Conservation (phyloP, 495 filamentous ascomycete species). For the Podospora pseudopauciseta region DNA sequence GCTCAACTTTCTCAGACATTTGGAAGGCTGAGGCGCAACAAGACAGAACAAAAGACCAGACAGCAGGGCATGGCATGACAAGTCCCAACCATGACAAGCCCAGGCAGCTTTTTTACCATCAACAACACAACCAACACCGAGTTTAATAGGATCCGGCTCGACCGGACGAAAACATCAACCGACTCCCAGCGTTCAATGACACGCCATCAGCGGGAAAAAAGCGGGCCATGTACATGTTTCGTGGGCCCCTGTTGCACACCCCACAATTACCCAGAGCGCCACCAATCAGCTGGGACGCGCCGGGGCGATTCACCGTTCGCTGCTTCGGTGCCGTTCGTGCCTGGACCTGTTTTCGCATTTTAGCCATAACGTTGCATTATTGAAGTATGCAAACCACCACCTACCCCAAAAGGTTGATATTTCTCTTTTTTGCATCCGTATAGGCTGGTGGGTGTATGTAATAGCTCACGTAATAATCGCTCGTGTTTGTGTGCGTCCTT, state of each 20-base stretch:
- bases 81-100: too few species aligned
- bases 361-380: not conserved
- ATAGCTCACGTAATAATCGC: not conserved
- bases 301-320: not conserved
- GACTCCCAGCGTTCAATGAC: not conserved
- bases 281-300: slow-evolving; percentile 4
- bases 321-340: not conserved
- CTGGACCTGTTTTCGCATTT: not conserved
- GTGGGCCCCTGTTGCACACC: not conserved
- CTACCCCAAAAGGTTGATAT: not conserved
- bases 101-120: too few species aligned
- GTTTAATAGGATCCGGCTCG: not conserved
- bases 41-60: not conserved
- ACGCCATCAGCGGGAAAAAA: not conserved
- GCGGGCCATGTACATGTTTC: not conserved
- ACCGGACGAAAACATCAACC: not conserved
- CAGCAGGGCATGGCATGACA: not conserved
- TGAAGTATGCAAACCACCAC: not conserved
- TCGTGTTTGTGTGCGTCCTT: not conserved
- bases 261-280: not conserved
- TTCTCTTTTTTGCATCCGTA: not conserved
- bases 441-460: not conserved
- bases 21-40: not conserved
- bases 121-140: not conserved
- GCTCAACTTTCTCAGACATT: not conserved